phyloP scores from a whole-genome alignment of 257 asterid species.

The Eucommia ulmoides region DNA sequence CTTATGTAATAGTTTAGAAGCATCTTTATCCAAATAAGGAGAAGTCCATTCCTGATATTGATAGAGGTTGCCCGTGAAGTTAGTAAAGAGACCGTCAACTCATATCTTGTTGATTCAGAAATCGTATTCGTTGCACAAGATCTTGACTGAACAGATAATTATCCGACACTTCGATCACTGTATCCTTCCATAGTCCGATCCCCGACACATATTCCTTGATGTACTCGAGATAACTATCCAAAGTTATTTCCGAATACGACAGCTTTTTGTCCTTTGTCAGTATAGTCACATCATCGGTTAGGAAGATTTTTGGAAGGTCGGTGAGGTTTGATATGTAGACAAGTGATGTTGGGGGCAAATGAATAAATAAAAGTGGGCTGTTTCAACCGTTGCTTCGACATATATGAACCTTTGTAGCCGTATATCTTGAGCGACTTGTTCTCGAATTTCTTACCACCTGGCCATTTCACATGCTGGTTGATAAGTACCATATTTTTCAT shows the following conservation, averaged over 20 bases:
- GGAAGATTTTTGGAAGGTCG: constrained; percentile 68
- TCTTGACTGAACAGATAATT: constrained; percentile 74
- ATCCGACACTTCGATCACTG: constrained; percentile 29
- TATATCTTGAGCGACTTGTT: constrained; percentile 66
- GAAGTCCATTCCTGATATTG: constrained; percentile 74
- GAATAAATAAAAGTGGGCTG: constrained; percentile 84
- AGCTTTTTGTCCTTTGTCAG: constrained; percentile 92
- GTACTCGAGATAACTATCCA: constrained; percentile 67
- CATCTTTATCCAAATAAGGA: constrained; percentile 37
- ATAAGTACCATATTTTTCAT: too few relatives aligned
- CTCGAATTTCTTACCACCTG: constrained; percentile 71
- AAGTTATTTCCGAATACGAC: constrained; percentile 83
- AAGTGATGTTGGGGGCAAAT: constrained; percentile 85
- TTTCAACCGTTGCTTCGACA: constrained; percentile 80
- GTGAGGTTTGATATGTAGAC: constrained; percentile 58
- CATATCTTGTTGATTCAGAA: constrained; percentile 70
- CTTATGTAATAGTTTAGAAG: constrained; percentile 39
- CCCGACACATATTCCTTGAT: constrained; percentile 83
- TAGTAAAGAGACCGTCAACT: constrained; percentile 90
- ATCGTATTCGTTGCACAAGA: constrained; percentile 64
- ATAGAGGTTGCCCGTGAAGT: constrained; percentile 83
- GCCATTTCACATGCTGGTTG: constrained; percentile 65
- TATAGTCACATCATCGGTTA: constrained; percentile 40
- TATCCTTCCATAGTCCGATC: constrained; percentile 95
- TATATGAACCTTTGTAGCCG: constrained; percentile 72